Conservation (phyloP, 768 basidiomycete genomes). For the Aureoboletus auriporus region DNA sequence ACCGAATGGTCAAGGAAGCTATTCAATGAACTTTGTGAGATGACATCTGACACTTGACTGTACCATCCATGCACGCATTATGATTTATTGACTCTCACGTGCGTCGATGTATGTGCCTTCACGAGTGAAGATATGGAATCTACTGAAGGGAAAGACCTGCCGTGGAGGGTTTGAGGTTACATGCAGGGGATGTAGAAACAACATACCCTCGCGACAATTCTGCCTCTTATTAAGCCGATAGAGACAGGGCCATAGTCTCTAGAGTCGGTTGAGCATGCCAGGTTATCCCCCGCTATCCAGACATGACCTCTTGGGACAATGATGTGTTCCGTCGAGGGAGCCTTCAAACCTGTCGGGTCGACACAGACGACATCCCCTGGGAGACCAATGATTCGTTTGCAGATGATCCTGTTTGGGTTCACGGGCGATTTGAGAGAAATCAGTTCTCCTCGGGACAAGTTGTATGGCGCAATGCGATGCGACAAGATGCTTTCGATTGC, state of each 20-base stretch:
- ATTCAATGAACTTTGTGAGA: slow-evolving; percentile 81
- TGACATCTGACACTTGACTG: slow-evolving; percentile 24
- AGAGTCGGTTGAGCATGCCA: slow-evolving; percentile 79
- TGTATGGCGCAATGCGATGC: slow-evolving; percentile 44
- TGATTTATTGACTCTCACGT: background rate
- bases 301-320: slow-evolving; percentile 80
- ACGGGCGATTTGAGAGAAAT: slow-evolving; percentile 69
- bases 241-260: slow-evolving; percentile 92
- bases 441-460: slow-evolving; percentile 70
- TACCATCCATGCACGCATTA: background rate
- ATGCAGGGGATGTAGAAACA: background rate
- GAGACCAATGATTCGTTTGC: slow-evolving; percentile 87
- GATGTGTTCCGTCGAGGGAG: slow-evolving; percentile 68
- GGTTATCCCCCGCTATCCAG: slow-evolving; percentile 92
- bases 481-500: slow-evolving; percentile 62
- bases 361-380: slow-evolving; percentile 88
- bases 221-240: slow-evolving; percentile 69
- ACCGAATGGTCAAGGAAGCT: slow-evolving; percentile 93
- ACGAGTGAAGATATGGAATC: slow-evolving; percentile 25
- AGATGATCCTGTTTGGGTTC: slow-evolving; percentile 62
- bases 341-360: slow-evolving; percentile 71
- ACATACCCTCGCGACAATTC: slow-evolving; percentile 60
- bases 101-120: slow-evolving; percentile 19
- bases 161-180: slow-evolving; percentile 2
- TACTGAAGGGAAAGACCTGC: slow-evolving; percentile 29